These are phyloP conservation scores for Arabidopsis lyrata DNA, from an alignment of 441 rosid species.

Conservation along the genomic window DNA sequence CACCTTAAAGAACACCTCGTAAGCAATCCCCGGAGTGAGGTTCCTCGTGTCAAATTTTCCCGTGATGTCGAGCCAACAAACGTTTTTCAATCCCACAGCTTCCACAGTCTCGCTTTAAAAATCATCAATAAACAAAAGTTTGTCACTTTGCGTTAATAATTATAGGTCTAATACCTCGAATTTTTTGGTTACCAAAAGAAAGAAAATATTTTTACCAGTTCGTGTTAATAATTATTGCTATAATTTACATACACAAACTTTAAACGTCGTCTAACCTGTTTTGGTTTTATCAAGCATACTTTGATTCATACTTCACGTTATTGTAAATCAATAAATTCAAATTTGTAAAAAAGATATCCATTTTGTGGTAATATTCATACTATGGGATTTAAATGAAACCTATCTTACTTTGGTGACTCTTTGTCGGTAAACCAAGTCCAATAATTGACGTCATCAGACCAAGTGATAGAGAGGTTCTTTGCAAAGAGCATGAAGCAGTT, in stretches of 20 bases:
- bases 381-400: background rate
- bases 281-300: background rate
- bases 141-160: background rate
- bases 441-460: slow-evolving; percentile 56
- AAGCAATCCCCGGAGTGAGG: slow-evolving; percentile 58
- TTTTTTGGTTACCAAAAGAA: background rate
- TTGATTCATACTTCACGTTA: background rate
- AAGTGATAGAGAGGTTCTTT: slow-evolving; percentile 59
- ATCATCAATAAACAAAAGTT: background rate
- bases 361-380: background rate
- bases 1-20: slow-evolving; percentile 58
- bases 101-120: slow-evolving; percentile 40
- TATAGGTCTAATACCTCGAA: background rate
- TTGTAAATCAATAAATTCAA: background rate
- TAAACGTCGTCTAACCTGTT: no score
- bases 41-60: slow-evolving; percentile 52
- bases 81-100: slow-evolving; percentile 53
- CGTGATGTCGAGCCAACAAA: slow-evolving; percentile 72
- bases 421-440: slow-evolving; percentile 61
- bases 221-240: background rate
- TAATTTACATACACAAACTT: background rate
- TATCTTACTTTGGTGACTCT: slow-evolving; percentile 60
- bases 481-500: slow-evolving; percentile 76
- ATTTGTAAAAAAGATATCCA: background rate
- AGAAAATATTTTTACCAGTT: background rate